Percentiles rank a stretch among this genome's conserved stretches.
Conservation (phyloP, 192 early-diverging fungal species). For the Haplosporangium gracile region DNA sequence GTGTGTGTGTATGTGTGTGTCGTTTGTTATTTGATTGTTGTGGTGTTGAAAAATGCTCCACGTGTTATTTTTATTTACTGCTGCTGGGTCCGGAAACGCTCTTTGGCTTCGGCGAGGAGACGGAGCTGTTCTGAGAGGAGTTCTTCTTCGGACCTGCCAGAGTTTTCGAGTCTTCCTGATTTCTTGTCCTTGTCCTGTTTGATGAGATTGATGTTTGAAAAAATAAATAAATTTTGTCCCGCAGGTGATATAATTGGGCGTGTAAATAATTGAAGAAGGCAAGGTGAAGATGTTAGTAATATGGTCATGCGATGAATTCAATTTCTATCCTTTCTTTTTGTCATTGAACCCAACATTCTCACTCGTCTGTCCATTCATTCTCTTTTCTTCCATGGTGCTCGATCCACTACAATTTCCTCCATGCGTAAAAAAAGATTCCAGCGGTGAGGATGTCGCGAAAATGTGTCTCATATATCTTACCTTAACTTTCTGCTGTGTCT, state of each 20-base stretch:
- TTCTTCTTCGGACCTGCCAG: conserved; percentile 90
- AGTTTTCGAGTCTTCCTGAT: conserved; percentile 80
- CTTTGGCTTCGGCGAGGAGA: conserved; percentile 90
- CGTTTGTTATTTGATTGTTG: no score
- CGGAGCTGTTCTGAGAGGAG: conserved; percentile 84
- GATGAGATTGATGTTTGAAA: neutral
- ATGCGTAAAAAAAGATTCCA: no score
- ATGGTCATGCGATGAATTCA: neutral
- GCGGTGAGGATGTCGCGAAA: no score
- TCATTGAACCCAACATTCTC: no score
- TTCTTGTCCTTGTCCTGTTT: conserved; percentile 85
- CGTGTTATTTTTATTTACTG: conserved; percentile 7
- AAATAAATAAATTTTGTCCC: conserved; percentile 8
- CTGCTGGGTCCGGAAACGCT: conserved; percentile 72
- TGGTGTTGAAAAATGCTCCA: neutral
- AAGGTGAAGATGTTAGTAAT: neutral
- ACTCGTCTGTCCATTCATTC: no score
- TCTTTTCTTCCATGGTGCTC: no score
- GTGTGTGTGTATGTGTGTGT: no score
- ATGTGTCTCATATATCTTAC: neutral
- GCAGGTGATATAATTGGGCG: neutral
- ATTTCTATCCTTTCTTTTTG: no score
- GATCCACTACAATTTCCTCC: no score
- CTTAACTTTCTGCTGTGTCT: conserved; percentile 82
- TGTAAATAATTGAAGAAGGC: neutral